A percentile compares a stretch with the other conserved stretches of the same genome.
Evolutionary conservation across 2,329 filamentous ascomycete species (phyloP).

Genomic region (Cladosporium sp.): DNA sequence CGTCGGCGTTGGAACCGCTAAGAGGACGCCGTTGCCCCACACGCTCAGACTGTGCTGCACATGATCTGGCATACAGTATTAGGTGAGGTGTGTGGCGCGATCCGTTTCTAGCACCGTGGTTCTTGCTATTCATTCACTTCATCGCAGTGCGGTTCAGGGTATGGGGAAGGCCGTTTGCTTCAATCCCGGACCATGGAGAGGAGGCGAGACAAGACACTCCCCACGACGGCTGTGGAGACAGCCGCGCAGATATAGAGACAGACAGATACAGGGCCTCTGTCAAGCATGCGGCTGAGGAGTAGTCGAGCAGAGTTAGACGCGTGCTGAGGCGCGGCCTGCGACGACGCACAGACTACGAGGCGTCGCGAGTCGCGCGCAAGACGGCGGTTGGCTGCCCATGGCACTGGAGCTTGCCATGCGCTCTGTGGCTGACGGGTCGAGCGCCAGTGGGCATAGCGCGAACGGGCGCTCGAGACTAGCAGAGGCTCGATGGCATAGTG

Average conservation of each 20-base stretch:
- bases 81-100: neutral
- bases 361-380: neutral
- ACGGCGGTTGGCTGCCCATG: conserved; percentile 5
- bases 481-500: neutral
- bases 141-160: neutral
- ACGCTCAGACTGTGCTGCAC: conserved; percentile 6
- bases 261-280: neutral
- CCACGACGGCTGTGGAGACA: conserved; percentile 5
- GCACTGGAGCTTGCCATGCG: conserved; percentile 11
- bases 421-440: conserved; percentile 11
- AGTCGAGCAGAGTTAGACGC: conserved; percentile 17
- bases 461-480: conserved; percentile 1
- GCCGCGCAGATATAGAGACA: neutral
- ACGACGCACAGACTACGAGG: conserved; percentile 1
- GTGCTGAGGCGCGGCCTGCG: conserved; percentile 11
- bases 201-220: neutral
- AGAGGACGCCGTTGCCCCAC: conserved; percentile 18
- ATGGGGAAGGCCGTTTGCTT: neutral
- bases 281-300: conserved; percentile 19
- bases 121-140: neutral
- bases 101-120: conserved; percentile 8
- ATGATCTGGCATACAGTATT: conserved; percentile 1
- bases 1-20: conserved; percentile 10
- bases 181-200: neutral
- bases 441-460: conserved; percentile 16